Conservation (phyloP, 257 asterid species). For the Petrea volubilis region DNA sequence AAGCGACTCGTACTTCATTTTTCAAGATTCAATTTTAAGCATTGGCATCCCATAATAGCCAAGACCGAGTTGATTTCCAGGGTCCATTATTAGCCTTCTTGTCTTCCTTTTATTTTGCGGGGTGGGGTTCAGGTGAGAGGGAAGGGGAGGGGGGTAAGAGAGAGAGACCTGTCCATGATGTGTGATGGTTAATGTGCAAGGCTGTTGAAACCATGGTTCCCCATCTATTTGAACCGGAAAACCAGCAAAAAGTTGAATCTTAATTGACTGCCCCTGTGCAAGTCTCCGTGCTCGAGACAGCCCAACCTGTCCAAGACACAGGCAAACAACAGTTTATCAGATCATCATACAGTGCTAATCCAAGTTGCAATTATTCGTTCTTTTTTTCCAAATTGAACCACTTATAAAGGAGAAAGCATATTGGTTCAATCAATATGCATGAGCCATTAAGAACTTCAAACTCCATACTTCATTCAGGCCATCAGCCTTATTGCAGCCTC, state of each 20-base stretch:
- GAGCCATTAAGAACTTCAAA: not conserved
- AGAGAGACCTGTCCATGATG: conserved; percentile 91
- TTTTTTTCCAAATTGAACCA: not conserved
- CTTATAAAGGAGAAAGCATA: not conserved
- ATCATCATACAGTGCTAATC: conserved; percentile 17
- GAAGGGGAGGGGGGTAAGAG: not conserved
- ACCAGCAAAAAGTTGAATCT: conserved; percentile 86
- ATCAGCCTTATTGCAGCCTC: conserved; percentile 4
- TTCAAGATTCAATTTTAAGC: not conserved
- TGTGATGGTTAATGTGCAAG: conserved; percentile 77
- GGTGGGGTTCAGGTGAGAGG: not conserved
- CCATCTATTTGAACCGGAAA: conserved; percentile 97
- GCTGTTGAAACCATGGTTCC: conserved; percentile 96
- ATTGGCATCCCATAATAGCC: not conserved
- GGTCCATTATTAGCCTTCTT: not conserved
- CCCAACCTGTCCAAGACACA: conserved; percentile 67
- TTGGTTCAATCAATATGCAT: not conserved
- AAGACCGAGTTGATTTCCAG: not conserved
- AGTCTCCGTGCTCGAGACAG: conserved; percentile 94
- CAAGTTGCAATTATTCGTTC: conserved; percentile 9
- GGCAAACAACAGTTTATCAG: not conserved
- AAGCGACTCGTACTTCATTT: not conserved
- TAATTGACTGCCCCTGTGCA: conserved; percentile 91
- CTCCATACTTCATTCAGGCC: not conserved
- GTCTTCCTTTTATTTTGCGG: not conserved